Base-by-base conservation (phyloP, 73 alveolate genomes). In the Urostyla sp. region DNA sequence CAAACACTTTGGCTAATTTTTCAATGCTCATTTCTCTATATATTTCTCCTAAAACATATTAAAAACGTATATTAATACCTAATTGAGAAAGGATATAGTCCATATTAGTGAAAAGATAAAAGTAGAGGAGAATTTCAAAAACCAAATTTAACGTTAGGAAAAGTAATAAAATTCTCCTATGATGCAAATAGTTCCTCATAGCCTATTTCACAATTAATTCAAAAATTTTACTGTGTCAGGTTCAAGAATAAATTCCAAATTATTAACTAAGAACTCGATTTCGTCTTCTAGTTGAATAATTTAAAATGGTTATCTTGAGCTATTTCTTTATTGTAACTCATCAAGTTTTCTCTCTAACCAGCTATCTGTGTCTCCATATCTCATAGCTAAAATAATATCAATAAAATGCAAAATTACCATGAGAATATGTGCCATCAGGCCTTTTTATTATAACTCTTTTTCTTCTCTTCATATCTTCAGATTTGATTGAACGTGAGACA, bases 401-500 rank as follows among this genome's bases (percentile, higher is more conserved):
- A 35, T 28, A 38, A 38, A 34, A 3, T 27, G 5, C 24, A 8
- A 3, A 43, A 57, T 34, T 63, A 63, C 79, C 79, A 23, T 63
- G 79, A 6, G 79, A 63, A 38, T 63, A 63, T 8, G 79, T 63
- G 45, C 79, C 79, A 63, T 63, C 79, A 4, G 79, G 79, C n/a
- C 37, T 21, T 15, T 60, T 36, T 49, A 63, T 3, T 18, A 63
- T 40, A 13, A 63, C 44, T 38, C 79, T 4, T 21, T 63, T 63
- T 43, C 44, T 63, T 46, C 44, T 63, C 30, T 57, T 46, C 18
- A 63, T 31, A 10, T 63, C 79, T 63, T 60, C 79, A n/a, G 79
- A 63, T 43, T 63, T 63, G 6, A 63, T 63, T 7, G 79, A 63
- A 40, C 44, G 37, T 0, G 44, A 57, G 1, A 63, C 60, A 5